A percentile compares a stretch with the other conserved stretches of the same genome.
Evolutionary conservation across 1,284 basidiomycete species (phyloP).

Genomic region (Puccinia polysora): DNA sequence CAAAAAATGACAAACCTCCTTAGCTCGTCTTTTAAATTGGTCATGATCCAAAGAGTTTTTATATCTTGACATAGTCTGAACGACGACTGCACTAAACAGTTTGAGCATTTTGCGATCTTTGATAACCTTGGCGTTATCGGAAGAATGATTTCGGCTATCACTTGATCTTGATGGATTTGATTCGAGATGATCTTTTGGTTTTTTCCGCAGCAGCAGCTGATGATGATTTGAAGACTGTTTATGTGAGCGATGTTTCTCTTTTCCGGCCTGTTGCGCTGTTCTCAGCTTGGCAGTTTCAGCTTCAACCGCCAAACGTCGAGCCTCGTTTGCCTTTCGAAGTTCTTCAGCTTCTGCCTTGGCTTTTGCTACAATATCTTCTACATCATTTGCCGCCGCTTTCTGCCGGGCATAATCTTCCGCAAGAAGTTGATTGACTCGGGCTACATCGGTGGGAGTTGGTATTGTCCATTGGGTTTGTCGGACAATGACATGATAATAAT

Average conservation of each 20-base stretch:
- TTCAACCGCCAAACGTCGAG: slow-evolving; percentile 48
- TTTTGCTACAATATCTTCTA: slow-evolving; percentile 52
- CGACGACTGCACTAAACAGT: slow-evolving; percentile 81
- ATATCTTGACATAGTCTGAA: slow-evolving; percentile 85
- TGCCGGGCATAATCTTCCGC: slow-evolving; percentile 23
- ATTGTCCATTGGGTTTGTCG: slow-evolving; percentile 42
- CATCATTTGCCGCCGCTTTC: slow-evolving; percentile 42
- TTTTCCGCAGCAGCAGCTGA: slow-evolving; percentile 47
- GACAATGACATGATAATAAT: slow-evolving; percentile 44
- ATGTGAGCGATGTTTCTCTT: slow-evolving; percentile 43
- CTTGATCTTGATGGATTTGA: slow-evolving; percentile 47
- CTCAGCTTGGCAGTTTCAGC: slow-evolving; percentile 48
- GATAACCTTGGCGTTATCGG: slow-evolving; percentile 60
- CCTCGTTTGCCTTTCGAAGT: slow-evolving; percentile 50
- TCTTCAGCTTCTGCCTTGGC: slow-evolving; percentile 56
- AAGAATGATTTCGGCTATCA: slow-evolving; percentile 46
- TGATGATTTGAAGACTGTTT: slow-evolving; percentile 45
- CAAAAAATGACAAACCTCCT: slow-evolving; percentile 64
- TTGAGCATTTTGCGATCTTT: slow-evolving; percentile 80
- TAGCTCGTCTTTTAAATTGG: slow-evolving; percentile 88
- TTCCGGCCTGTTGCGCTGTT: slow-evolving; percentile 29
- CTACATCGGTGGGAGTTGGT: slow-evolving; percentile 36
- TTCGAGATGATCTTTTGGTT: slow-evolving; percentile 53
- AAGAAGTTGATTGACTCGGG: background rate
- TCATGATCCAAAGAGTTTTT: slow-evolving; percentile 74